Evolutionary conservation across 164 flowering plant genomes (phyloP).

Genomic region (Saururus chinensis): DNA sequence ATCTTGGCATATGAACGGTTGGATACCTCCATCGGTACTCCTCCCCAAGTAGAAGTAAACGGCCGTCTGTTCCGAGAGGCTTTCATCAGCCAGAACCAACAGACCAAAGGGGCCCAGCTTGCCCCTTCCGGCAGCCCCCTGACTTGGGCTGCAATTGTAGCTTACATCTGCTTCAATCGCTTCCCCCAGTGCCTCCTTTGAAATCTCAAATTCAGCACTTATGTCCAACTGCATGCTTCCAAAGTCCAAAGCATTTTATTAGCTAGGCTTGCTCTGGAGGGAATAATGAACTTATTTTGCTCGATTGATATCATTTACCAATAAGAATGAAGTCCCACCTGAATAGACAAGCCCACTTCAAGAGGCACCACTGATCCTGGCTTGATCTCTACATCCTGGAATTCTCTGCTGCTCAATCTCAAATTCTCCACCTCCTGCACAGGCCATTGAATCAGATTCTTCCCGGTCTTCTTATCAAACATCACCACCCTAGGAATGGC

Average conservation of each 20-base stretch:
- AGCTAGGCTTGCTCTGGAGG: neutral
- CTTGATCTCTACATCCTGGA: constrained; percentile 21
- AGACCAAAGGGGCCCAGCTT: constrained; percentile 84
- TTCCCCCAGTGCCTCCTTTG: constrained; percentile 27
- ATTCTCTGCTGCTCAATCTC: constrained; percentile 28
- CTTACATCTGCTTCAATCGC: constrained; percentile 18
- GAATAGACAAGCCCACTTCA: constrained; percentile 36
- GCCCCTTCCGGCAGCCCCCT: constrained; percentile 53
- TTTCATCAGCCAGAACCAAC: constrained; percentile 51
- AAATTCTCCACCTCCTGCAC: constrained; percentile 65
- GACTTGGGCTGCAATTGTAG: constrained; percentile 46
- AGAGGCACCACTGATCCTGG: constrained; percentile 53
- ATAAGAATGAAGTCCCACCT: constrained; percentile 15
- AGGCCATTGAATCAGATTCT: constrained; percentile 70
- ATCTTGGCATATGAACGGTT: constrained; percentile 70
- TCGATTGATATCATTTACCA: neutral
- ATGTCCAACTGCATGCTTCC: constrained; percentile 55
- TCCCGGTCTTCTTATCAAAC: constrained; percentile 53
- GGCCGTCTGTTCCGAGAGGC: constrained; percentile 58
- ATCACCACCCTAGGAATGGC: constrained; percentile 57
- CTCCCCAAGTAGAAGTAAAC: constrained; percentile 66
- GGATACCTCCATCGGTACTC: constrained; percentile 36
- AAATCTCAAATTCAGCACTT: constrained; percentile 59
- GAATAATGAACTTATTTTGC: neutral
- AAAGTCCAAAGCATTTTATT: neutral